A percentile compares a stretch with the other conserved stretches of the same genome.
Evolutionary conservation across 1,284 basidiomycete species (phyloP).

Genomic region (Tetrapyrgos nigripes): DNA sequence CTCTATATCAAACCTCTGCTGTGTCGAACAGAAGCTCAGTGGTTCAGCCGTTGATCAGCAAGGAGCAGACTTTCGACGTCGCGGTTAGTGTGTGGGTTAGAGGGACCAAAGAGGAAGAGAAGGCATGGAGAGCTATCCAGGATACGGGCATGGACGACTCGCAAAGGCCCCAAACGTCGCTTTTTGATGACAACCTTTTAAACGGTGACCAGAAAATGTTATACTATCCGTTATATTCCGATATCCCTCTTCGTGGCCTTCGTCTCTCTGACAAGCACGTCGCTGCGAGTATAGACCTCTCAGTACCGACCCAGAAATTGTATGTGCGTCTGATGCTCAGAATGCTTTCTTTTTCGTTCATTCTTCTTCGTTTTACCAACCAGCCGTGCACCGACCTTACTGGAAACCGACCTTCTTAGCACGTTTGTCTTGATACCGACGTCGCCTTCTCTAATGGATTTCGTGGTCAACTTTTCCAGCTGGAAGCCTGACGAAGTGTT

Average conservation of each 20-base stretch:
- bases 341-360: background rate
- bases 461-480: conserved; percentile 32
- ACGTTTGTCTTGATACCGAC: conserved; percentile 34
- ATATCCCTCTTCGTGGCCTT: conserved; percentile 36
- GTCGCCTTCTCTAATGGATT: conserved; percentile 34
- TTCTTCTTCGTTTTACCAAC: background rate
- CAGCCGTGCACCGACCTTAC: background rate
- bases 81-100: conserved; percentile 39
- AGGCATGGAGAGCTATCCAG: conserved; percentile 4
- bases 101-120: conserved; percentile 12
- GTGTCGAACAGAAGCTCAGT: conserved; percentile 27
- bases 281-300: conserved; percentile 28
- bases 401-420: background rate
- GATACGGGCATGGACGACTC: background rate
- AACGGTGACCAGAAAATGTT: background rate
- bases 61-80: conserved; percentile 37
- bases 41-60: conserved; percentile 37
- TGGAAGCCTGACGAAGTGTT: conserved; percentile 31
- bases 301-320: conserved; percentile 37
- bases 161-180: too few relatives aligned
- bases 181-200: background rate
- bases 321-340: conserved; percentile 21
- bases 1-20: conserved; percentile 26
- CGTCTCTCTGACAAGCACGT: conserved; percentile 31
- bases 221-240: conserved; percentile 31